Percentiles rank a stretch among this genome's conserved stretches.
Evolutionary conservation across 495 filamentous ascomycete genomes (phyloP).

Genomic region (Penicillium paradoxum): DNA sequence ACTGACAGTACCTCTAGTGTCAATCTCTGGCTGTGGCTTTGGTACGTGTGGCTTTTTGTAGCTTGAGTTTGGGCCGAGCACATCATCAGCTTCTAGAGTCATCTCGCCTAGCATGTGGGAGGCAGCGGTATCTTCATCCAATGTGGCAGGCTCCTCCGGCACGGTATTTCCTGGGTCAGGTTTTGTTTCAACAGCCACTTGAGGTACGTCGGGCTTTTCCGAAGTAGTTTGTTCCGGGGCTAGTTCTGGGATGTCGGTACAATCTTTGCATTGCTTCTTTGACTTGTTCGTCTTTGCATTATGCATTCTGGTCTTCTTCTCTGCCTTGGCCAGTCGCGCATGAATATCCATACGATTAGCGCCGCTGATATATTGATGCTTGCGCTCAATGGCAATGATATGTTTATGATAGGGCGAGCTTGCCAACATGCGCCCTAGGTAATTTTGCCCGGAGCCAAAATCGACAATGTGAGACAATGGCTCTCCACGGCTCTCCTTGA

Average conservation of each 20-base stretch:
- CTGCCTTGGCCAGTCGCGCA: constrained; percentile 63
- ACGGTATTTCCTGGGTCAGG: constrained; percentile 20
- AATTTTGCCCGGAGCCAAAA: constrained; percentile 95
- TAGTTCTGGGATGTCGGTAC: constrained; percentile 26
- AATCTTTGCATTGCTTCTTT: constrained; percentile 53
- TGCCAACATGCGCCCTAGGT: constrained; percentile 83
- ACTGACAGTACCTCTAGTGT: constrained; percentile 39
- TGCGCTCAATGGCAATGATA: constrained; percentile 88
- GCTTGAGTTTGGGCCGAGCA: constrained; percentile 7
- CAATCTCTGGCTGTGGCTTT: constrained; percentile 5
- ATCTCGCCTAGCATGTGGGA: constrained; percentile 39
- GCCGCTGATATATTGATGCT: constrained; percentile 74
- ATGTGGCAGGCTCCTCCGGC: constrained; percentile 33
- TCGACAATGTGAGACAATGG: constrained; percentile 84
- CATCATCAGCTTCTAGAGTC: constrained; percentile 31
- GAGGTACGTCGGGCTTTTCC: constrained; percentile 23
- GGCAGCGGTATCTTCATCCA: constrained; percentile 28
- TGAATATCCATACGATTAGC: constrained; percentile 76
- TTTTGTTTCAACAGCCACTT: background rate
- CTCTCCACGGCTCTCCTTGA: constrained; percentile 47
- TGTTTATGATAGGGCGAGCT: constrained; percentile 77
- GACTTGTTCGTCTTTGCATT: constrained; percentile 17
- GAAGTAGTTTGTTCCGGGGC: constrained; percentile 20
- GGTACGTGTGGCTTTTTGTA: background rate
- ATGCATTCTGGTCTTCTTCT: constrained; percentile 45